A percentile compares a stretch with the other conserved stretches of the same genome.
Conservation (phyloP, 2,329 filamentous ascomycete species). For the Aspergillus spinulosporus region DNA sequence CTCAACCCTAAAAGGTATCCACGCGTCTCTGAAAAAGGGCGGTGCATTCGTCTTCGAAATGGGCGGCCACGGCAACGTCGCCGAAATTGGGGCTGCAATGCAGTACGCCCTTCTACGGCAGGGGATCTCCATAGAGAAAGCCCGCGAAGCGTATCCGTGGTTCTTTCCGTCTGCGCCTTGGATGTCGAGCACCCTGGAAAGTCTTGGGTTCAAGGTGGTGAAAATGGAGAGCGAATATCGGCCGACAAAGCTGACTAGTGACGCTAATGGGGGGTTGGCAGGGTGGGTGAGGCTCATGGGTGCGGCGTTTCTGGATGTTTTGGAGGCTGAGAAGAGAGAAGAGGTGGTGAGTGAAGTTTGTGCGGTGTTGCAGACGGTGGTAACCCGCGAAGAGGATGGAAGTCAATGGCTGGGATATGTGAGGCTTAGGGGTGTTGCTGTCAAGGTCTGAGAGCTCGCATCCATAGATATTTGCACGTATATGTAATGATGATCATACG, state of each 20-base stretch:
- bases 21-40: conserved; percentile 54
- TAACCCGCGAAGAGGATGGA: conserved; percentile 58
- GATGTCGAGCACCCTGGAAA: conserved; percentile 46
- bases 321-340: conserved; percentile 53
- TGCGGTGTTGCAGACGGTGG: conserved; percentile 57
- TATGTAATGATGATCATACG: neutral
- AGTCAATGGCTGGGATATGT: conserved; percentile 53
- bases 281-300: conserved; percentile 69
- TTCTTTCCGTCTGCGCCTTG: conserved; percentile 69
- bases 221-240: conserved; percentile 64
- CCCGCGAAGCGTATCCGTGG: conserved; percentile 61
- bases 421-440: conserved; percentile 45
- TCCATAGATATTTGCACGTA: neutral
- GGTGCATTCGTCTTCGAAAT: conserved; percentile 68
- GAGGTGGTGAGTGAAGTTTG: conserved; percentile 56
- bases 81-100: conserved; percentile 62
- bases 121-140: conserved; percentile 53
- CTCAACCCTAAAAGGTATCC: conserved; percentile 56
- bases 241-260: conserved; percentile 55
- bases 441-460: conserved; percentile 26
- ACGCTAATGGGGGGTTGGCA: conserved; percentile 55
- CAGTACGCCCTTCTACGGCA: conserved; percentile 53
- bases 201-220: conserved; percentile 51
- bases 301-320: conserved; percentile 57
- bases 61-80: conserved; percentile 69